Base-by-base conservation (phyloP, 768 basidiomycete species). In the Pulveroboletus sp. region DNA sequence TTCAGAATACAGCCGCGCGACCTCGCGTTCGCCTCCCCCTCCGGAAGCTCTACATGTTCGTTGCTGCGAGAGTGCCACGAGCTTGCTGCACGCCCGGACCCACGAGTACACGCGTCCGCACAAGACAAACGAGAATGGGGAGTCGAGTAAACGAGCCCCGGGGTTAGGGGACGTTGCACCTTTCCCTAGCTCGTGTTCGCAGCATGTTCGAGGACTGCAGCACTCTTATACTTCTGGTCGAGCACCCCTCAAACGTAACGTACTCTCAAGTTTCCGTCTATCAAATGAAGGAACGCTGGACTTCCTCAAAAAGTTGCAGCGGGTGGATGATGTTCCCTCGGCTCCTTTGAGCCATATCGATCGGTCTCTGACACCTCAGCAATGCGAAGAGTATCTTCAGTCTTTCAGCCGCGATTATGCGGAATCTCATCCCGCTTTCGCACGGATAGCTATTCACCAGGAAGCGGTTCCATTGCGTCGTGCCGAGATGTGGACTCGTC, bases 191-290 rank as follows among this genome's bases (percentile, higher is more conserved):
- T 57, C 57, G 40, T 66, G 70, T 21, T 71, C 69, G 14, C 84
- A 85, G 59, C 86, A 88, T 67, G 74, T 84, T 55, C 80, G 76
- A 55, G 84, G 83, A 32, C 63, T 70, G 15, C 83, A 85, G 59
- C 74, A 66, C 37, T 51, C 50, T n/a, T 74, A 73, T 56, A 38
- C 57, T 24, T 46, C 49, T 31, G 31, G 56, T 31, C 41, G 47
- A 30, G 31, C 47, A 4, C 56, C 54, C 28, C 35, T 43, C 45
- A 57, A 50, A 47, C 59, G 51, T 27, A 43, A 39, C 9, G 26
- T 33, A 26, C 42, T 42, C 21, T 28, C 50, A 39, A 38, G 36
- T 9, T 31, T 5, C n/a, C 28, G 45, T 40, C 30, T 42, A 28
- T 46, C 57, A 9, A 35, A 52, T 24, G 50, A 49, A 43, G 37